Evolutionary conservation across 257 asterid species (phyloP), one percentile per base, ranked within the genome.

Genomic region (Leptodermis oblonga): DNA sequence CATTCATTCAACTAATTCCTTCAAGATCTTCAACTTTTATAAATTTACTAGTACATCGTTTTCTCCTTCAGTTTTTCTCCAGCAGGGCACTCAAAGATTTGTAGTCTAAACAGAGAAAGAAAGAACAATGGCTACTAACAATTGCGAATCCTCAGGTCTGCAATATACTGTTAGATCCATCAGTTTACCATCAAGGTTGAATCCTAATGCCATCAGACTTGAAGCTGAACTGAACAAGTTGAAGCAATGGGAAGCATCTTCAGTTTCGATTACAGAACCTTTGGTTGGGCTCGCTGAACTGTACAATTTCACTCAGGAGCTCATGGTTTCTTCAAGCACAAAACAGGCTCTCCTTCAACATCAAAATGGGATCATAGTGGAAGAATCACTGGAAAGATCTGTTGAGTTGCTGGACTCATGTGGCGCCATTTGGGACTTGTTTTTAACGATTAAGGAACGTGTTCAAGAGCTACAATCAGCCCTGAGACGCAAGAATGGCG

Each of bases 171-270:
- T 56, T 4, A 90, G 97, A 72, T 92, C 96, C 58, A 88, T 88
- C 25, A 90, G 97, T 66, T 79, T 92, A 42, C 97, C 97, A 56
- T 77, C 98, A 70, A 86, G 97, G 59, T 75, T 87, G 56, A 83
- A 77, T 52, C 79, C 79, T 14, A 78, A 80, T 43, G 73, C 86
- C 74, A 73, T 76, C 31, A 80, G 67, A 20, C 70, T 83, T 52
- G 96, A 85, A 75, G 62, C 75, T 20, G 83, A 83, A 53, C 52
- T 87, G 43, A 70, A 70, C 70, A 82, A 81, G 69, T 76, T 87
- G 22, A 86, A 71, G 73, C 78, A 70, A 30, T 71, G 42, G 4
- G 77, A 82, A n/a, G 42, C 69, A 52, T 74, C 80, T 10, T 70
- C 68, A 2, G 25, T 72, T 11, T 81, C 83, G 22, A 55, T 52